Base-by-base conservation (phyloP, 2,329 filamentous ascomycete species). In the Hysterium pulicare region DNA sequence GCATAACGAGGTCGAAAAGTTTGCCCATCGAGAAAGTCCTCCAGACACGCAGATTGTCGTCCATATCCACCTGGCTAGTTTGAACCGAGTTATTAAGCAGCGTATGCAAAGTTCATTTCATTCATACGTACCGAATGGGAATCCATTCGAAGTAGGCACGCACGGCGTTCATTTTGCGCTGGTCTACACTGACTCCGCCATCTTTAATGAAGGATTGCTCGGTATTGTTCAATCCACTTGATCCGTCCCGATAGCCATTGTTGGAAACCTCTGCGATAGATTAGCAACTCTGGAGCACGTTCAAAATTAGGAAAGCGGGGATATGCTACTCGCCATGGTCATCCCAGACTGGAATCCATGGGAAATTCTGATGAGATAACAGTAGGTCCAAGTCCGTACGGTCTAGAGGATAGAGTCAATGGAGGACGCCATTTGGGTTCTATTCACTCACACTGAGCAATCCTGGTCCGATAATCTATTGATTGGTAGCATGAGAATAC, bases 91-190 rank as follows among this genome's bases (percentile, higher is more conserved):
- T n/a, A n/a, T n/a, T n/a, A n/a, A n/a, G n/a, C n/a, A n/a, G n/a
- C n/a, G n/a, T n/a, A n/a, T n/a, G n/a, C n/a, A n/a, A n/a, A n/a
- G n/a, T n/a, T n/a, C n/a, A n/a, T n/a, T n/a, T n/a, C n/a, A 34
- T 7, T 7, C 13, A 28, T 28, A 28, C 24, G 13, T 28, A 28
- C 24, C 24, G 52, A 33, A 66, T 64, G 1, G 47, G 48, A 44
- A 50, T 48, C 46, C 53, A 72, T 42, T 72, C 68, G 40, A 70
- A 71, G 48, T 69, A 69, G 2, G 69, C 70, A 13, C 69, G 59
- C 4, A 72, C 69, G 7, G 69, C 70, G 41, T 72, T 69, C 69
- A 72, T 72, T 51, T 72, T 72, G 5, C 69, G 60, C 45, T 71
- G 70, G 22, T 72, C 69, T 30, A 71, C 64, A 3, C 59, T 58